Base-by-base conservation (phyloP, 768 basidiomycete genomes). In the Boletellus emodensis region DNA sequence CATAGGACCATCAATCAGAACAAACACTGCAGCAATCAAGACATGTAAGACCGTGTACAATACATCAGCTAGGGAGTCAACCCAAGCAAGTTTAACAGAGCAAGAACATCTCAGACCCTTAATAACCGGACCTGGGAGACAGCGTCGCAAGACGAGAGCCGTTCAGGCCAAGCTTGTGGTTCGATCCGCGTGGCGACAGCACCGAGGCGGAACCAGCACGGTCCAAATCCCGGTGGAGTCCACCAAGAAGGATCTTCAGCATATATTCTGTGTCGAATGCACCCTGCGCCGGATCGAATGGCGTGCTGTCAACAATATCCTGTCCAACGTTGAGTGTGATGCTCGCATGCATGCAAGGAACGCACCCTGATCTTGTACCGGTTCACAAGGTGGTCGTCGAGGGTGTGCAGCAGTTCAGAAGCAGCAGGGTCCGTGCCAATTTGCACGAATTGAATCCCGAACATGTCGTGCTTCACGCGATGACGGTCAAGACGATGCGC, bases 251-350 rank as follows among this genome's bases (percentile, higher is more conserved):
- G 40, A 68, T 66, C 58, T 70, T 68, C 14, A 70, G 33, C 68
- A 68, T 68, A 51, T 70, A 68, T 40, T 68, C 68, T 6, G 68
- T 64, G 52, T 70, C 62, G 24, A 68, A 68, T 6, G 42, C 51
- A 51, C 68, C 68, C 6, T 62, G 51, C 14, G 48, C 58, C 36
- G 60, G 68, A 42, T 69, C 64, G 41, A 51, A 78, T 10, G 70
- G 69, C 5, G 74, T 75, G 33, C 74, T 73, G 57, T 78, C 78
- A 9, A 79, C 75, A 26, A 78, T 71, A 49, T 79, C 78, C 63
- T 76, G 52, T 39, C 10, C 14, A 44, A 14, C 3, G 13, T 48
- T 60, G 5, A 57, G 45, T 38, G 9, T 28, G 8, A 28, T 17
- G n/a, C 13, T 35, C 24, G 8, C 22, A 28, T 9, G 17, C 8